A percentile compares a stretch with the other conserved stretches of the same genome.
Evolutionary conservation across 352 stramenopile genomes (phyloP).

Genomic region (Pythium folliculosum): DNA sequence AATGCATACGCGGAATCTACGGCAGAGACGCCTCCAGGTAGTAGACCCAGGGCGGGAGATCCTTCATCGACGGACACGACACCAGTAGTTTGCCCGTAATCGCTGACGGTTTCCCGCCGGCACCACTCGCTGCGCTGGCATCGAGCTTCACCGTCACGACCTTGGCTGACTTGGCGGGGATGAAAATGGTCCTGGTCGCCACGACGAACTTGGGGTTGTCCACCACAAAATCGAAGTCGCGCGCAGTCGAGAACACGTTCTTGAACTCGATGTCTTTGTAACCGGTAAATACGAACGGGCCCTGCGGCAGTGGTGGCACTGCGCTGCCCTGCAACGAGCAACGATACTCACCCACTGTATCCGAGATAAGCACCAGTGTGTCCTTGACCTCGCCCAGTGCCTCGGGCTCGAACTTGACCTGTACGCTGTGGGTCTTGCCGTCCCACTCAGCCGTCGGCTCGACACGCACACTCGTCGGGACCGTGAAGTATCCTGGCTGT

Average conservation of each 20-base stretch:
- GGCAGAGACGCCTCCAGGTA: conserved; percentile 63
- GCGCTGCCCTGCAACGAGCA: conserved; percentile 82
- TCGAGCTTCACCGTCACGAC: conserved; percentile 67
- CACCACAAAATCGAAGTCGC: conserved; percentile 78
- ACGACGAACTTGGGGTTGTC: conserved; percentile 81
- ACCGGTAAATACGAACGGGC: conserved; percentile 73
- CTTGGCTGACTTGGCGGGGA: conserved; percentile 71
- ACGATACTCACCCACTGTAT: conserved; percentile 78
- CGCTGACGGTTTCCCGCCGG: neutral
- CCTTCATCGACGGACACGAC: conserved; percentile 63
- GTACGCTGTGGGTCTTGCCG: conserved; percentile 56
- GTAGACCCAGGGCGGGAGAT: conserved; percentile 86
- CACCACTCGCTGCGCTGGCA: conserved; percentile 5
- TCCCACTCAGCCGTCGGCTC: conserved; percentile 73
- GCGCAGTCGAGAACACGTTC: conserved; percentile 83
- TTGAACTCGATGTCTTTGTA: conserved; percentile 86
- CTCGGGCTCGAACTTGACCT: conserved; percentile 89
- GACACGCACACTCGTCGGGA: conserved; percentile 48
- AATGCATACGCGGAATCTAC: neutral
- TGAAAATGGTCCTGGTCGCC: conserved; percentile 50
- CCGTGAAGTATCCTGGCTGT: conserved; percentile 70
- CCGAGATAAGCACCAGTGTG: conserved; percentile 64
- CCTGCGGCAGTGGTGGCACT: conserved; percentile 76
- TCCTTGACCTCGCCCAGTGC: conserved; percentile 85
- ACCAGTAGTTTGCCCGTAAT: conserved; percentile 80